Percentiles rank a stretch among this genome's conserved stretches.
These are phyloP conservation scores for Fusarium mexicanum DNA, from an alignment of 2,329 filamentous ascomycete genomes.

Conservation along the genomic window DNA sequence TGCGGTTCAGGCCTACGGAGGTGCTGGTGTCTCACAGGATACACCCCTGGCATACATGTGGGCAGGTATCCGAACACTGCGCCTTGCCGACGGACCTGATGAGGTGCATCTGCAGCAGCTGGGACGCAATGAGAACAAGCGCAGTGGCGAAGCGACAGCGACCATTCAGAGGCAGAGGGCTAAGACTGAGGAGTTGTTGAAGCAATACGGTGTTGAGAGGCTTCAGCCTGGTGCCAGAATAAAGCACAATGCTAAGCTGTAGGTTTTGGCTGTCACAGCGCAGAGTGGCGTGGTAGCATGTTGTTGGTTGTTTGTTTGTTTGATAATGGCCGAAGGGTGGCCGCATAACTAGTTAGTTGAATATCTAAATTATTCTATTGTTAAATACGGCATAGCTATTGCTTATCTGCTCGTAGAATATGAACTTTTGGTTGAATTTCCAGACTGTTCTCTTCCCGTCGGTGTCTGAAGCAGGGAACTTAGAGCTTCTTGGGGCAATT, in stretches of 20 bases:
- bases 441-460: background rate
- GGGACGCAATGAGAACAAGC: slow-evolving; percentile 82
- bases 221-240: slow-evolving; percentile 64
- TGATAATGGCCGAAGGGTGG: background rate
- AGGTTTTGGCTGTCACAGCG: slow-evolving; percentile 37
- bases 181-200: slow-evolving; percentile 73
- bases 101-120: slow-evolving; percentile 91
- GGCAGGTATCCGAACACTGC: slow-evolving; percentile 81
- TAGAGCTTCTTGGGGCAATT: background rate
- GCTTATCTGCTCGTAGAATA: background rate
- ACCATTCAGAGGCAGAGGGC: slow-evolving; percentile 72
- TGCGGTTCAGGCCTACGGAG: slow-evolving; percentile 92
- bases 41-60: slow-evolving; percentile 90
- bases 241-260: slow-evolving; percentile 56
- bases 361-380: background rate
- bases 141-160: slow-evolving; percentile 67
- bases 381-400: background rate
- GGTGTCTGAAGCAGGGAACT: background rate
- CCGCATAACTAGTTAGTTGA: background rate
- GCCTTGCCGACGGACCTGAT: slow-evolving; percentile 92
- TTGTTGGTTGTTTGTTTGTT: slow-evolving; percentile 2
- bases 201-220: slow-evolving; percentile 61
- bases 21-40: slow-evolving; percentile 91
- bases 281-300: background rate
- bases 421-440: too few species aligned